phyloP scores from a whole-genome alignment of 2,329 filamentous ascomycete genomes.

The Aspergillus clavatus region DNA sequence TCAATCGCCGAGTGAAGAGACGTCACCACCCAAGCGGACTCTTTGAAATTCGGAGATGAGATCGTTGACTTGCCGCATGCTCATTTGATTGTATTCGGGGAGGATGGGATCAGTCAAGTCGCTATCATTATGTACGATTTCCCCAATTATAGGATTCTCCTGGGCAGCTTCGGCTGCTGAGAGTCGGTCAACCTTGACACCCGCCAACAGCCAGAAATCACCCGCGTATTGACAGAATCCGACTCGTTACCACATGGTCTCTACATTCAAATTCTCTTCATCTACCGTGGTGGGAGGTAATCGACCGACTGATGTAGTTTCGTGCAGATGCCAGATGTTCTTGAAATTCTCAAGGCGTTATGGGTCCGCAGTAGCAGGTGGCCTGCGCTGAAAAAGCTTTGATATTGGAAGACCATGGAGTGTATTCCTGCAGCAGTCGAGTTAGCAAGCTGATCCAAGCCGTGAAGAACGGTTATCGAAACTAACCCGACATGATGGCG shows the following conservation, averaged over 20 bases:
- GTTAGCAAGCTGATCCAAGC: background rate
- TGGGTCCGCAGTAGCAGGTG: constrained; percentile 28
- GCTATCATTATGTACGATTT: constrained; percentile 1
- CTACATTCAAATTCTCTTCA: constrained; percentile 11
- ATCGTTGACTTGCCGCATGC: constrained; percentile 39
- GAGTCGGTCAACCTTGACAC: constrained; percentile 28
- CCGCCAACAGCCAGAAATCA: constrained; percentile 37
- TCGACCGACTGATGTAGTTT: background rate
- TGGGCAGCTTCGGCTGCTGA: constrained; percentile 1
- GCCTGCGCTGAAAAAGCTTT: constrained; percentile 27
- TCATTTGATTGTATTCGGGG: constrained; percentile 37
- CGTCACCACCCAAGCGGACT: constrained; percentile 1
- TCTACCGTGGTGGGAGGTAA: constrained; percentile 10
- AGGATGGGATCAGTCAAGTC: constrained; percentile 26
- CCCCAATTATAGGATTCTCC: constrained; percentile 2
- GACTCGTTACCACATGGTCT: constrained; percentile 32
- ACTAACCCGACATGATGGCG: constrained; percentile 21
- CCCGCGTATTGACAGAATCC: constrained; percentile 31
- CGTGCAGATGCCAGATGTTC: constrained; percentile 18
- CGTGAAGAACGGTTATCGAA: background rate
- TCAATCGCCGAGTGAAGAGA: background rate
- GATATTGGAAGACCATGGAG: constrained; percentile 35
- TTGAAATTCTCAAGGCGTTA: constrained; percentile 24
- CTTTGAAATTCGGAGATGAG: constrained; percentile 34
- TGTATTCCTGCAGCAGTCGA: constrained; percentile 12